A percentile compares a stretch with the other conserved stretches of the same genome.
Conservation (phyloP, 305 asterid species). For the Fraxinus platypoda region DNA sequence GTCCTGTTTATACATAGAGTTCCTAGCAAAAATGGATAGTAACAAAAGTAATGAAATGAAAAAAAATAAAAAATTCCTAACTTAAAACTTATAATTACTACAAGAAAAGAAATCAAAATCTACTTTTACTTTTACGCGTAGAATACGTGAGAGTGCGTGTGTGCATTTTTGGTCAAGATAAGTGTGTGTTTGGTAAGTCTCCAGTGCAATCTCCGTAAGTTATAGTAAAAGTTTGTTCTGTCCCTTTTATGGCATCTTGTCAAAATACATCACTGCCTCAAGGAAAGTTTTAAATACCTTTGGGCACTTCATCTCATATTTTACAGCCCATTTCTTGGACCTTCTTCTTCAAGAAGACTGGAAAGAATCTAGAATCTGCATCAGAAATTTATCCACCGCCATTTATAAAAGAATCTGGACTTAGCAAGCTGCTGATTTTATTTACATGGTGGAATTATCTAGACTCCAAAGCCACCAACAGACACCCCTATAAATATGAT, state of each 20-base stretch:
- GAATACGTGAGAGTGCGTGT: not conserved
- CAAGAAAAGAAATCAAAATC: not conserved
- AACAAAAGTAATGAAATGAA: not conserved
- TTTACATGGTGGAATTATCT: not conserved
- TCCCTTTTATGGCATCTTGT: constrained; percentile 8
- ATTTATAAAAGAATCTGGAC: not conserved
- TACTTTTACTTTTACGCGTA: not conserved
- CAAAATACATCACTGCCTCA: not conserved
- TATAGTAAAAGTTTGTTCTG: constrained; percentile 19
- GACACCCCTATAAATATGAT: not conserved
- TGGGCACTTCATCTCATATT: not conserved
- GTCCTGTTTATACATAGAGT: not conserved
- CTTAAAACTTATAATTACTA: not conserved
- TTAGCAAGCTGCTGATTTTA: not conserved
- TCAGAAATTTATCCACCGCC: not conserved
- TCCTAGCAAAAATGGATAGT: not conserved
- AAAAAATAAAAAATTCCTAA: not conserved
- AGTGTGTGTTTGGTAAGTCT: not conserved
- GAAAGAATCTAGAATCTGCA: not conserved
- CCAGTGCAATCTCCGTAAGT: not conserved
- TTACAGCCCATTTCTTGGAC: not conserved
- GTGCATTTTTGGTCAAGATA: not conserved
- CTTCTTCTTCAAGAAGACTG: not conserved
- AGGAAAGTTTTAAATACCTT: not conserved
- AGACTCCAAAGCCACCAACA: not conserved